phyloP scores from a whole-genome alignment of 1,284 basidiomycete species.

The Fistulinella staudtii region DNA sequence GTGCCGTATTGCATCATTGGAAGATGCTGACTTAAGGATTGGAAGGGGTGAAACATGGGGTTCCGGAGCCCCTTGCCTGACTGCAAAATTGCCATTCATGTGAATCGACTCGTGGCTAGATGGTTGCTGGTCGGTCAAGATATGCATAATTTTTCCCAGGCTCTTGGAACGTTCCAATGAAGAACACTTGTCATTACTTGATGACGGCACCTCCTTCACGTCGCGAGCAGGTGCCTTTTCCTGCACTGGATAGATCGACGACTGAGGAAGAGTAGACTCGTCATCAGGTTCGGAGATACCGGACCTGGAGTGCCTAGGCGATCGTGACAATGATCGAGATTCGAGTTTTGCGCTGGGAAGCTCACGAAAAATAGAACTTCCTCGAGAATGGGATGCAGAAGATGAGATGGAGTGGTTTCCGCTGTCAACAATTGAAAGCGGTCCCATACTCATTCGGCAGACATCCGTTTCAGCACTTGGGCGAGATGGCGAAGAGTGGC shows the following conservation, averaged over 20 bases:
- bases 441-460: slow-evolving; percentile 5
- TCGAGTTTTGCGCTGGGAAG: slow-evolving; percentile 25
- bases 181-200: slow-evolving; percentile 7
- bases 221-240: slow-evolving; percentile 14
- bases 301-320: slow-evolving; percentile 35
- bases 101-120: slow-evolving; percentile 21
- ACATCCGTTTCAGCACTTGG: slow-evolving; percentile 8
- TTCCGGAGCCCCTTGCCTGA: slow-evolving; percentile 6
- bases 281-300: slow-evolving; percentile 29
- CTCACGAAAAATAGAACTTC: slow-evolving; percentile 25
- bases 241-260: slow-evolving; percentile 24
- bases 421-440: slow-evolving; percentile 5
- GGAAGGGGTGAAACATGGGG: slow-evolving; percentile 4
- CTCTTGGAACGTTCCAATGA: slow-evolving; percentile 18
- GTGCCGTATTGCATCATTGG: slow-evolving; percentile 3
- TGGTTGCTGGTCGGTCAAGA: slow-evolving; percentile 12
- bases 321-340: slow-evolving; percentile 38
- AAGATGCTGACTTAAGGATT: slow-evolving; percentile 7
- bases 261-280: slow-evolving; percentile 16
- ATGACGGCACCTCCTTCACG: slow-evolving; percentile 13
- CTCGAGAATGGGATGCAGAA: slow-evolving; percentile 23
- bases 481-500: slow-evolving; percentile 19
- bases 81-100: slow-evolving; percentile 14
- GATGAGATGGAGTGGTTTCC: slow-evolving; percentile 12
- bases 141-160: slow-evolving; percentile 17